phyloP scores from a whole-genome alignment of 129 eudicot species.

The Artemisia tridentata region DNA sequence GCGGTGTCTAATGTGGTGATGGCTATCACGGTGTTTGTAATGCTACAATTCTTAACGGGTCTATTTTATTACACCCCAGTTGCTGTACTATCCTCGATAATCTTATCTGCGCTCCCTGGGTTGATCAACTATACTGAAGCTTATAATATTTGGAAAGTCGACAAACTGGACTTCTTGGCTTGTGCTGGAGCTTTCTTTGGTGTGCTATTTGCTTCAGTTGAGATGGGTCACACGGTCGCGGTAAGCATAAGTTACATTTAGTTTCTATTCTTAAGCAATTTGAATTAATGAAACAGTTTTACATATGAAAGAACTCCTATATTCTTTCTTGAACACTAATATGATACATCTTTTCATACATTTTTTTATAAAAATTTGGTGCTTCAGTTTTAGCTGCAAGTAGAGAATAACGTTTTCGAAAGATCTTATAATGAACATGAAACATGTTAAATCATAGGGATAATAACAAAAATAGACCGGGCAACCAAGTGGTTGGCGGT shows the following conservation, averaged over 20 bases:
- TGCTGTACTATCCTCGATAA: constrained; percentile 60
- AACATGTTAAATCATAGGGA: too few species aligned
- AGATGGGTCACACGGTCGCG: constrained; percentile 58
- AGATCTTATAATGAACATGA: too few species aligned
- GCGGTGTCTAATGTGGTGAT: constrained; percentile 64
- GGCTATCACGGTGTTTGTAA: constrained; percentile 63
- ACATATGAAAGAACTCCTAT: too few species aligned
- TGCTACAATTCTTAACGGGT: constrained; percentile 46
- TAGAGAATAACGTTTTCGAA: too few species aligned
- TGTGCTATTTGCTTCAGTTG: constrained; percentile 60
- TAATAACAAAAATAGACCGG: too few species aligned
- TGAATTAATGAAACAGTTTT: too few species aligned
- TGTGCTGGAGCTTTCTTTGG: constrained; percentile 63
- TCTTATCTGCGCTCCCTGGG: constrained; percentile 65
- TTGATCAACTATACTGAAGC: constrained; percentile 60
- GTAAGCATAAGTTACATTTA: constrained; percentile 29
- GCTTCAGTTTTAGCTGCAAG: too few species aligned
- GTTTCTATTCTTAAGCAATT: background rate
- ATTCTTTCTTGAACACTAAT: too few species aligned
- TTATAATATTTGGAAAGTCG: constrained; percentile 60
- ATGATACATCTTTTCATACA: too few species aligned
- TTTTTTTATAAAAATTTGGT: too few species aligned
- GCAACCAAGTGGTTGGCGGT: too few species aligned
- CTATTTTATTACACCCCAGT: constrained; percentile 58
- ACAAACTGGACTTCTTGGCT: constrained; percentile 62